Evolutionary conservation across 371 early-diverging fungal genomes (phyloP).

Genomic region (Encephalitozoon intestinalis): DNA sequence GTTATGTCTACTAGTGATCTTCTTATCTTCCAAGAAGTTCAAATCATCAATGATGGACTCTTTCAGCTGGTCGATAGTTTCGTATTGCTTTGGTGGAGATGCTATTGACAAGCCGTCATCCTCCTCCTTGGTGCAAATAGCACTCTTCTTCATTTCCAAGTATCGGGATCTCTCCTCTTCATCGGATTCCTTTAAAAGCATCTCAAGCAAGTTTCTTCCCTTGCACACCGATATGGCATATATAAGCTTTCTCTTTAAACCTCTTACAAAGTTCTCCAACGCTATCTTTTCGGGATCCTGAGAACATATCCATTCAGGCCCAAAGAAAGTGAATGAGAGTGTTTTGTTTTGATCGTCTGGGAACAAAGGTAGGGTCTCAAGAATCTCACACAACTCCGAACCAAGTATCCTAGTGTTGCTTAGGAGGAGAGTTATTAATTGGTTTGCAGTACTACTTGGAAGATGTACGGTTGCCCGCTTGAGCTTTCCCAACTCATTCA

Average conservation of each 20-base stretch:
- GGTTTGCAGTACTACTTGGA: constrained; percentile 74
- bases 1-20: constrained; percentile 14
- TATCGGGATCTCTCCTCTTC: constrained; percentile 11
- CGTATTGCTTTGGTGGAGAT: not conserved
- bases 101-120: not conserved
- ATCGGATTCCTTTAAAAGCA: constrained; percentile 10
- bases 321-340: constrained; percentile 8
- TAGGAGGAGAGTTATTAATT: constrained; percentile 70
- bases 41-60: constrained; percentile 41
- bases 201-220: constrained; percentile 23
- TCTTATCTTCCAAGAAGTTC: constrained; percentile 37
- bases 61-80: constrained; percentile 1
- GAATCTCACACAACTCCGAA: not conserved
- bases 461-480: constrained; percentile 77
- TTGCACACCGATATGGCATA: constrained; percentile 20
- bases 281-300: constrained; percentile 27
- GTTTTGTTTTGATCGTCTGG: constrained; percentile 8
- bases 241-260: constrained; percentile 35
- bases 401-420: constrained; percentile 61
- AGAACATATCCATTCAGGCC: constrained; percentile 31
- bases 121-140: not conserved
- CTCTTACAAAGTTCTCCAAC: constrained; percentile 23
- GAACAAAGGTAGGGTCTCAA: not conserved
- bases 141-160: not conserved
- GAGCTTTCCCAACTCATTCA: constrained; percentile 70